A percentile compares a stretch with the other conserved stretches of the same genome.
Conservation (phyloP, 2,329 filamentous ascomycete genomes). For the Trichoderma asperellum region DNA sequence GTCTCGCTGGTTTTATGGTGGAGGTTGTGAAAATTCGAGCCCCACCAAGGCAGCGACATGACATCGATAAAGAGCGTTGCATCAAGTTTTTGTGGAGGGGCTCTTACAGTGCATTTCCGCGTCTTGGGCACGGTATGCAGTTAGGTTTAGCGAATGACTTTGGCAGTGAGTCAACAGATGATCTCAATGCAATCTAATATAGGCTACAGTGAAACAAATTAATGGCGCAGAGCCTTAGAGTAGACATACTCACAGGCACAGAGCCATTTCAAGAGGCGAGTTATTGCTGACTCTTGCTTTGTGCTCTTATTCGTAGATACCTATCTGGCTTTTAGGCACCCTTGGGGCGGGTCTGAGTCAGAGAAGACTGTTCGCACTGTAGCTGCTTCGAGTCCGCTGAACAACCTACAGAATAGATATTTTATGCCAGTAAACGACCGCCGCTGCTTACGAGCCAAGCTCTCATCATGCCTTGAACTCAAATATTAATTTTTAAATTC, state of each 20-base stretch:
- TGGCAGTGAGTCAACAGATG: not conserved
- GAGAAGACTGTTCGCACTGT: conserved; percentile 4
- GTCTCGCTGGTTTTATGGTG: conserved; percentile 34
- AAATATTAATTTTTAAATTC: not conserved
- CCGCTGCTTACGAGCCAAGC: not conserved
- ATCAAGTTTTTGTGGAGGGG: conserved; percentile 35
- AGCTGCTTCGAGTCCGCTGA: not conserved
- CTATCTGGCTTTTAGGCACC: not conserved
- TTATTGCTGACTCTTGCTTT: not conserved
- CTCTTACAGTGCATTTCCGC: conserved; percentile 26
- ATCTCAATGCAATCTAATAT: not conserved
- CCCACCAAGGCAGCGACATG: conserved; percentile 43
- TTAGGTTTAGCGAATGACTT: not conserved
- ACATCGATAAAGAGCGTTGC: conserved; percentile 36
- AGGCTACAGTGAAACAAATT: not conserved
- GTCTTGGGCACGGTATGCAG: not conserved
- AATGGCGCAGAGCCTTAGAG: not conserved
- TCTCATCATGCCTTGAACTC: not conserved
- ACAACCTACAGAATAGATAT: not conserved
- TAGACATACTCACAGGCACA: not conserved
- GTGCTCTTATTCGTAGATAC: not conserved
- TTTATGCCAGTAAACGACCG: not conserved
- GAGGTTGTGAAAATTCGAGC: conserved; percentile 47
- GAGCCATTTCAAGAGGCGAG: not conserved
- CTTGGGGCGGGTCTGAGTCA: conserved; percentile 4